These are phyloP conservation scores for Phalaenopsis equestris DNA, from an alignment of 106 monocot genomes.

Conservation along the genomic window DNA sequence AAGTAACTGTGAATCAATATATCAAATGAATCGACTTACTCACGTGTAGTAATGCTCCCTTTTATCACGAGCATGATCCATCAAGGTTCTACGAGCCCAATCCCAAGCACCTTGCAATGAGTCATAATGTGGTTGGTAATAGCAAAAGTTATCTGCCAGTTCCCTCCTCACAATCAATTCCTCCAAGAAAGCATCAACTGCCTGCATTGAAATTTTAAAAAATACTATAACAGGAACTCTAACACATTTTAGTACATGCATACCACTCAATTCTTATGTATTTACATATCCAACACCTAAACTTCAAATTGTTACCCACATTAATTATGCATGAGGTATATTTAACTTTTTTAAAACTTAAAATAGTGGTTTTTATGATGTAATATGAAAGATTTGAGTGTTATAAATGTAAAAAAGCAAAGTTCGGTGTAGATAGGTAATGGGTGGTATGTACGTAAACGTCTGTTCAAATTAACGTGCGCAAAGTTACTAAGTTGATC, in stretches of 20 bases:
- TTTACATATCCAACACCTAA: too few species aligned
- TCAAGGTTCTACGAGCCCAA: slow-evolving; percentile 90
- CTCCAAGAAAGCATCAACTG: slow-evolving; percentile 91
- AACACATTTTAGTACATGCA: too few species aligned
- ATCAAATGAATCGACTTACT: slow-evolving; percentile 22
- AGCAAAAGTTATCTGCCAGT: slow-evolving; percentile 93
- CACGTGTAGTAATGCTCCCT: slow-evolving; percentile 87
- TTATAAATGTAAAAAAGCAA: too few species aligned
- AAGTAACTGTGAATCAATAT: not conserved
- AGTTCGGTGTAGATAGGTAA: too few species aligned
- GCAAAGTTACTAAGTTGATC: not conserved
- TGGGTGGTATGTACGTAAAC: too few species aligned
- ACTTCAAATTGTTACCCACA: too few species aligned
- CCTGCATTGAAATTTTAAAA: slow-evolving; percentile 22
- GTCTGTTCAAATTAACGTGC: not conserved
- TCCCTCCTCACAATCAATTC: slow-evolving; percentile 90
- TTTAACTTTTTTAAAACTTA: too few species aligned
- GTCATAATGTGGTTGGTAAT: slow-evolving; percentile 88
- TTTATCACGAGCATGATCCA: slow-evolving; percentile 79
- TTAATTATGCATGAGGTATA: too few species aligned
- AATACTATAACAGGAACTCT: not conserved
- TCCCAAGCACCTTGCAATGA: slow-evolving; percentile 88
- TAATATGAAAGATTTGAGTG: too few species aligned
- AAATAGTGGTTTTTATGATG: too few species aligned
- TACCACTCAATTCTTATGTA: too few species aligned